Evolutionary conservation across 495 filamentous ascomycete genomes (phyloP), one percentile per base, ranked within the genome.

Genomic region (Neurospora discreta): DNA sequence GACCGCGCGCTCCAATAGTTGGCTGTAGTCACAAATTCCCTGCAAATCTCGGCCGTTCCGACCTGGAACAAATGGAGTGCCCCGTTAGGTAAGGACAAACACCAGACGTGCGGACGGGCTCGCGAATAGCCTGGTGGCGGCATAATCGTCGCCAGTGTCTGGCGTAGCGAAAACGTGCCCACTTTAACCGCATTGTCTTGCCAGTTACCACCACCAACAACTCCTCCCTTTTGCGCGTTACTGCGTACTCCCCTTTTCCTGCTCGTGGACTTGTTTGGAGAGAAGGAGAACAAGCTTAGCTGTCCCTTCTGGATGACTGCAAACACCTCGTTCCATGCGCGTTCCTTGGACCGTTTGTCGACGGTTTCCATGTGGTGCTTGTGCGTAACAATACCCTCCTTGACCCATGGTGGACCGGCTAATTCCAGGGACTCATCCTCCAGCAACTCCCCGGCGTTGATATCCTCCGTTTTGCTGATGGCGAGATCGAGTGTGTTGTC

Each of bases 301-400:
- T 90, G 93, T n/a, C 95, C 95, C 75, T 95, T 96, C 74, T 97
- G 93, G 72, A 99, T 91, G 44, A 99, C 95, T n/a, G 95, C 96
- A 78, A 99, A 99, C 69, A 93, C 93, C 74, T 98, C 94, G 70
- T 86, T 90, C 95, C 95, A 99, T 70, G 92, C 93, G 36, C 94
- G 87, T 77, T 97, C 93, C 80, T 94, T 97, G 70, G 95, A 91
- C 75, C 91, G 90, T 85, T 95, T 97, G 74, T 95, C 94, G 60
- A 91, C 84, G 8, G 91, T 87, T 77, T 98, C 95, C 18, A 98
- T 86, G 78, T 98, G 94, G 79, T 97, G 95, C 81, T 98, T 98
- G 81, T 98, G 95, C 75, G 94, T 95, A 18, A 98, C 82, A 72
- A 95, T 92, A 43, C 95, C 95, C 80, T 99, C 95, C 77, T 99